A percentile compares a stretch with the other conserved stretches of the same genome.
Conservation (phyloP, 2,329 filamentous ascomycete genomes). For the Chaetomiaceae sp. region DNA sequence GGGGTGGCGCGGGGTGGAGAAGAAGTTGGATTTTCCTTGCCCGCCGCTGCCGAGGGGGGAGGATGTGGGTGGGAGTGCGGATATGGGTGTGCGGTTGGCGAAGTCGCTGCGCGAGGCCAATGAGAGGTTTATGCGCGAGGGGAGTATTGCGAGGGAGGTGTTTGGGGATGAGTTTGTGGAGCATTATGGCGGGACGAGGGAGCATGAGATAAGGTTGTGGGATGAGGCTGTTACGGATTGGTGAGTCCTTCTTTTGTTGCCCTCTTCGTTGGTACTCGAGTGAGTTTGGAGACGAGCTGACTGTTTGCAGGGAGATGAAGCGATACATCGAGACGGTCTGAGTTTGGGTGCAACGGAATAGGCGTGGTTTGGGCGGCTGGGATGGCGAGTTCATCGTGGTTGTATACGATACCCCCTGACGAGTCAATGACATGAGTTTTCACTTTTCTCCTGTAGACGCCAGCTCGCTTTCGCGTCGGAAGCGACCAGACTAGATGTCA, state of each 20-base stretch:
- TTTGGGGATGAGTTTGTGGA: slow-evolving; percentile 96
- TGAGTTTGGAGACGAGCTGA: slow-evolving; percentile 16
- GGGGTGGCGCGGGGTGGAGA: slow-evolving; percentile 87
- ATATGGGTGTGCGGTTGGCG: slow-evolving; percentile 73
- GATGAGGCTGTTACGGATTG: slow-evolving; percentile 97
- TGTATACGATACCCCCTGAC: slow-evolving; percentile 7
- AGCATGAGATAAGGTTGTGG: slow-evolving; percentile 87
- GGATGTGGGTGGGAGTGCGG: slow-evolving; percentile 67
- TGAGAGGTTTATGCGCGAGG: slow-evolving; percentile 67
- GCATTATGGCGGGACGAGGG: slow-evolving; percentile 85
- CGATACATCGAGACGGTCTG: slow-evolving; percentile 75
- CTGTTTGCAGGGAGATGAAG: slow-evolving; percentile 60
- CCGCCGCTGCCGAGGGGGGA: slow-evolving; percentile 82
- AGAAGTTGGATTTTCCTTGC: slow-evolving; percentile 78
- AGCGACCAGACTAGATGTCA: no score
- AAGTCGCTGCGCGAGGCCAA: slow-evolving; percentile 84
- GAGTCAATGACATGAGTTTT: slow-evolving; percentile 2
- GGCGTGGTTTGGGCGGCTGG: not conserved
- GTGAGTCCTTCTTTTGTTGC: slow-evolving; percentile 53
- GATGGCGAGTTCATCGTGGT: not conserved
- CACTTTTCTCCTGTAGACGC: no score
- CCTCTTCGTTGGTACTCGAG: not conserved
- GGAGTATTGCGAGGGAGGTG: slow-evolving; percentile 86
- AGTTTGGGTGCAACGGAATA: not conserved
- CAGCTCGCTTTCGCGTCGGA: no score